Base-by-base conservation (phyloP, 495 filamentous ascomycete genomes). In the Xylaria bambusicola region DNA sequence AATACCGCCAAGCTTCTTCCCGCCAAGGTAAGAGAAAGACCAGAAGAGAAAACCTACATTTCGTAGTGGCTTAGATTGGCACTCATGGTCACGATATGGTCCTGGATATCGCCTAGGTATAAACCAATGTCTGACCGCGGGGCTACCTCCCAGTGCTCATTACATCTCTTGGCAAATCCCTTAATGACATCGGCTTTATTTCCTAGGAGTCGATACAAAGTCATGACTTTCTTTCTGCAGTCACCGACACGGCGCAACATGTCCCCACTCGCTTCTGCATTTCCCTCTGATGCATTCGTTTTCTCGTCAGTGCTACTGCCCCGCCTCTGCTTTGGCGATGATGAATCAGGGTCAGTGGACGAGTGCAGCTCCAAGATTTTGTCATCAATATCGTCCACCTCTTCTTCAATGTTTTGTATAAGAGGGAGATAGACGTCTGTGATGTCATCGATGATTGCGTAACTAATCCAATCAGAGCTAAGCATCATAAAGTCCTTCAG, bases 101-200 rank as follows among this genome's bases (percentile, higher is more conserved):
- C 94, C 74, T 98, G 94, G 65, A 98, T 97, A 79, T 97, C 94
- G 52, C 94, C 93, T 60, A 98, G 74, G 75, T 97, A 98, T 53
- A 98, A 68, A 6, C 94, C 93, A 73, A 98, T 97, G 73, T 98
- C 94, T 31, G 88, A 92, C 59, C 93, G 81, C 51, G 94, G 94
- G 24, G 94, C 95, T 42, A 98, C 88, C 66, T 96, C 90, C 92
- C 94, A 98, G 62, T 93, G 91, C 76, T 98, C 94, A 65, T 96
- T 98, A 73, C 94, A 98, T 18, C 94, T 81, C 76, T 98, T 98
- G n/a, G 94, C 94, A 62, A 98, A 97, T 1, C 94, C 92, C 77
- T 97, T 97, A 75, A 98, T 97, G 24, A 98, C 94, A 65, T 98
- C 94, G 9, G 93, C 94, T 77, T 98, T 98, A 73, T 94, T 97